Evolutionary conservation across 257 asterid species (phyloP), one percentile per base, ranked within the genome.

Genomic region (Nicotiana obtusifolia): DNA sequence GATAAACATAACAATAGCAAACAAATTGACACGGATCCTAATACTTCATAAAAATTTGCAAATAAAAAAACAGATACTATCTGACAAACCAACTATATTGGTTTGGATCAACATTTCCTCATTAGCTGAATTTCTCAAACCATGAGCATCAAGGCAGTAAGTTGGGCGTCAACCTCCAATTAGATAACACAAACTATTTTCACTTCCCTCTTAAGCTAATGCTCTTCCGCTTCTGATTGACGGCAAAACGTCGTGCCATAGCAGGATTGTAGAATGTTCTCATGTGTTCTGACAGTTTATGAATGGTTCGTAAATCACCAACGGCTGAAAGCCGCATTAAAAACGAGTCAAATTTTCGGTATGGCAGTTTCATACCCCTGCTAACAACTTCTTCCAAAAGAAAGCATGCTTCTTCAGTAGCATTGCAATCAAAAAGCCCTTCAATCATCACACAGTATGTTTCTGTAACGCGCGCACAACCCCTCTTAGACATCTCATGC

Each of bases 401-500:
- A 44, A 80, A 87, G 35, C 91, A 78, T 5, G 99, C 99, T 68
- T 91, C 97, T 78, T 78, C 81, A 6, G 83, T 35, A 77, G 88
- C 87, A 57, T 88, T 71, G 77, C 90, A 86, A 64, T 85, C 89
- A 84, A 95, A 95, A 57, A 94, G 92, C 71, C 99, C 99, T 81
- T 95, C 99, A 84, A 95, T 89, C 98, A 95, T 95, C 81, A 86
- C 86, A 24, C 97, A 88, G 59, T 91, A 91, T 37, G 98, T 94
- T 49, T 94, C 97, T n/a, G 87, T 85, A 68, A 91, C 97, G 0
- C 91, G 93, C 10, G 24, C 80, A 82, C 99, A 95, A 0, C 93
- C 90, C 84, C 90, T 86, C 77, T 82, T 86, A 22, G 88, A 92
- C 97, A 95, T 95, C 89, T 94, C 96, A 22, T 84, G 64, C 99